Percentiles rank a stretch among this genome's conserved stretches.
phyloP scores from a whole-genome alignment of 2,329 filamentous ascomycete species.

The Blastomyces gilchristii region DNA sequence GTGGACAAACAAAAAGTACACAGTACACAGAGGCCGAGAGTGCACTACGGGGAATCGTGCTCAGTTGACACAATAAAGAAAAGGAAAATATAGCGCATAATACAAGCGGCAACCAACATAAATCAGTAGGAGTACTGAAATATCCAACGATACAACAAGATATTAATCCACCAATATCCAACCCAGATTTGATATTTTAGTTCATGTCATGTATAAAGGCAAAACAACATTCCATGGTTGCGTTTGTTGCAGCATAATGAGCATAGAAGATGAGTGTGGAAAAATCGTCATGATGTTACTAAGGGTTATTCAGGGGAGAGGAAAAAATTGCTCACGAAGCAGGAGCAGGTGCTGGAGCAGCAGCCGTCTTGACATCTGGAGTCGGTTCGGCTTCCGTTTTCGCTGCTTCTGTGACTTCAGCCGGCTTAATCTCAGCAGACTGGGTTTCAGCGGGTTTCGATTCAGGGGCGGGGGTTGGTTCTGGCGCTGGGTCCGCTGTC shows the following conservation, averaged over 20 bases:
- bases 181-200: not conserved
- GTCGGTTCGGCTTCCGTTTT: conserved; percentile 2
- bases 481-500: conserved; percentile 7
- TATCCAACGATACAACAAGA: not conserved
- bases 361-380: conserved; percentile 9
- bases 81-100: not conserved
- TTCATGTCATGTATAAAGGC: not conserved
- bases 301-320: not conserved
- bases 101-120: not conserved
- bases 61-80: not conserved
- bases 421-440: conserved; percentile 5
- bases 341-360: conserved; percentile 6
- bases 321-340: conserved; percentile 2
- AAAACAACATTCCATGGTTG: not conserved
- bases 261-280: not conserved
- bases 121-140: not conserved
- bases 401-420: conserved; percentile 4
- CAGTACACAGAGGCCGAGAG: not conserved
- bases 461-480: conserved; percentile 1
- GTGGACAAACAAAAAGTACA: not conserved
- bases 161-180: not conserved
- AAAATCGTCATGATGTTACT: not conserved
- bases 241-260: not conserved
- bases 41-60: not conserved
- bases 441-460: conserved; percentile 2